A percentile compares a stretch with the other conserved stretches of the same genome.
These are phyloP conservation scores for Cercospora janseana DNA, from an alignment of 2,329 filamentous ascomycete genomes.

Conservation along the genomic window DNA sequence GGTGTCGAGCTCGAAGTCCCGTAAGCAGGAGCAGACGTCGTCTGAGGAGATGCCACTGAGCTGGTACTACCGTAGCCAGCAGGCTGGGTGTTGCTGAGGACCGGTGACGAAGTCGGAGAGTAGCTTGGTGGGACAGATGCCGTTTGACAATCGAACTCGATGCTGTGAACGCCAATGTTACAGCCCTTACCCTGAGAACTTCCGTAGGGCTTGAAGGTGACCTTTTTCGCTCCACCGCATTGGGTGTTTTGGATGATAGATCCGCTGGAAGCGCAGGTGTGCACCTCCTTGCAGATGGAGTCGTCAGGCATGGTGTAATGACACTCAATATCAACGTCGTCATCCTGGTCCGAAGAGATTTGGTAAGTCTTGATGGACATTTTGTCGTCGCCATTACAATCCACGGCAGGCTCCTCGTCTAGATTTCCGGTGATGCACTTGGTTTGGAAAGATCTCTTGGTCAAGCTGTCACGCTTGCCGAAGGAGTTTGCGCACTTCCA, in stretches of 20 bases:
- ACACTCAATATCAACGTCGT: slow-evolving; percentile 67
- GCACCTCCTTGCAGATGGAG: slow-evolving; percentile 74
- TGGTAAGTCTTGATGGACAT: slow-evolving; percentile 78
- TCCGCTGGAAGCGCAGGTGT: slow-evolving; percentile 65
- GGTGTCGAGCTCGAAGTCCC: slow-evolving; percentile 17
- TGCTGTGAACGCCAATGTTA: slow-evolving; percentile 69
- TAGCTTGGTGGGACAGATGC: slow-evolving; percentile 33
- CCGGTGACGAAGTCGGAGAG: slow-evolving; percentile 30
- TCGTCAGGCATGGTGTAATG: slow-evolving; percentile 84
- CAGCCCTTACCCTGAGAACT: slow-evolving; percentile 47
- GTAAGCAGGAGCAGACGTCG: slow-evolving; percentile 13
- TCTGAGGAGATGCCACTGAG: slow-evolving; percentile 21
- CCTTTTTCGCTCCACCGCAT: slow-evolving; percentile 85
- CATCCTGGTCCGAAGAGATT: slow-evolving; percentile 70
- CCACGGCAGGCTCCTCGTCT: slow-evolving; percentile 43
- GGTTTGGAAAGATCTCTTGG: slow-evolving; percentile 45
- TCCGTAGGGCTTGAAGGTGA: slow-evolving; percentile 61
- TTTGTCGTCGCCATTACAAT: slow-evolving; percentile 50
- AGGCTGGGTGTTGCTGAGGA: slow-evolving; percentile 19
- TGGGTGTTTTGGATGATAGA: slow-evolving; percentile 76
- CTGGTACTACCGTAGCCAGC: slow-evolving; percentile 27
- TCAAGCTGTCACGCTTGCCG: slow-evolving; percentile 57
- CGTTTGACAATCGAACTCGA: slow-evolving; percentile 69
- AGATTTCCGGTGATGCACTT: slow-evolving; percentile 48
- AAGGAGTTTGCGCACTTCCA: slow-evolving; percentile 66